A percentile compares a stretch with the other conserved stretches of the same genome.
phyloP scores from a whole-genome alignment of 2,329 filamentous ascomycete species.

The Mycosphaerelloides madeirae region DNA sequence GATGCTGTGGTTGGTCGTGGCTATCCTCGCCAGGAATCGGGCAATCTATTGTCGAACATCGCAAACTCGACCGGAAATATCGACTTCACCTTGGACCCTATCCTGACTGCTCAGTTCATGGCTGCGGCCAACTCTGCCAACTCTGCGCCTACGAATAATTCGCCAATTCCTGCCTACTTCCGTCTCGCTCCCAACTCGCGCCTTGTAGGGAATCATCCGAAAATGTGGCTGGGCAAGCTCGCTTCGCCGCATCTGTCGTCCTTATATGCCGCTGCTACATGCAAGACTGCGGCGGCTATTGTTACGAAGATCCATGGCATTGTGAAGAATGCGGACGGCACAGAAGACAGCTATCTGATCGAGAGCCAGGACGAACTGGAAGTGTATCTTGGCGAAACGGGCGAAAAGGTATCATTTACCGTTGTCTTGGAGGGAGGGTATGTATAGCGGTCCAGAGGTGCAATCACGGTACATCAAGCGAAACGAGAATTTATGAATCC shows the following conservation, averaged over 20 bases:
- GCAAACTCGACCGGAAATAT: conserved; percentile 13
- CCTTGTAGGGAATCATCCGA: conserved; percentile 43
- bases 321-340: conserved; percentile 40
- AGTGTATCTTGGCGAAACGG: conserved; percentile 62
- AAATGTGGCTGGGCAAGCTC: conserved; percentile 64
- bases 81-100: conserved; percentile 16
- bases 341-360: conserved; percentile 61
- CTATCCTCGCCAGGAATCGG: conserved; percentile 4
- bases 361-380: conserved; percentile 67
- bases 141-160: conserved; percentile 9
- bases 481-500: too few species aligned
- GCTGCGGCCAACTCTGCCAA: conserved; percentile 29
- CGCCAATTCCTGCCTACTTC: conserved; percentile 58
- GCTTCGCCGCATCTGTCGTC: conserved; percentile 55
- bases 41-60: conserved; percentile 6
- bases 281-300: conserved; percentile 45
- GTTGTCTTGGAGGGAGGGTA: conserved; percentile 28
- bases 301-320: conserved; percentile 16
- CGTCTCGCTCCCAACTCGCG: conserved; percentile 63
- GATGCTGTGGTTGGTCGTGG: conserved; percentile 2
- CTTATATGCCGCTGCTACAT: conserved; percentile 56
- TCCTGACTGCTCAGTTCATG: conserved; percentile 10
- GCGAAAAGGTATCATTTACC: conserved; percentile 53
- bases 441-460: too few species aligned
- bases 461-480: too few species aligned